phyloP scores from a whole-genome alignment of 2,329 filamentous ascomycete species.

The Cladosporium halotolerans region DNA sequence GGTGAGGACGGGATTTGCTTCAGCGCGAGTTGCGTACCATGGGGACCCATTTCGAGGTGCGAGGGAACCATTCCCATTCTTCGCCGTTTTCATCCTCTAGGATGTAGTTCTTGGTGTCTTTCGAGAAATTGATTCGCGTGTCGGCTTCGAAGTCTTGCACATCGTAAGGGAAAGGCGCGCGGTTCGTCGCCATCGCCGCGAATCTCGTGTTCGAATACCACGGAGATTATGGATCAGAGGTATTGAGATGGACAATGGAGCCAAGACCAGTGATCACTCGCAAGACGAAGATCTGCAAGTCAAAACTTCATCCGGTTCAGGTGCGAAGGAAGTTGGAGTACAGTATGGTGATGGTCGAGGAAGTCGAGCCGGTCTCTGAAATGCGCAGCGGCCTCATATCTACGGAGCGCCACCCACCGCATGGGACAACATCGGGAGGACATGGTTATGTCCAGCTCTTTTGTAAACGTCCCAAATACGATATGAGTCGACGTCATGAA shows the following conservation, averaged over 20 bases:
- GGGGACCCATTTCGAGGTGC: conserved; percentile 68
- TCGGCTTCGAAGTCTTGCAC: conserved; percentile 67
- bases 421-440: too few species aligned
- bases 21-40: conserved; percentile 39
- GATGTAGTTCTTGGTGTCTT: conserved; percentile 64
- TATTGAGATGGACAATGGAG: neutral
- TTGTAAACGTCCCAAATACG: too few species aligned
- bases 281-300: too few species aligned
- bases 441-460: too few species aligned
- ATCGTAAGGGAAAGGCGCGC: conserved; percentile 45
- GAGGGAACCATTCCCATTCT: conserved; percentile 76
- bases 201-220: neutral
- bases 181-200: conserved; percentile 15
- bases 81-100: conserved; percentile 77
- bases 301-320: too few species aligned
- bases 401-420: too few species aligned
- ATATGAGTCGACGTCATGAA: too few species aligned
- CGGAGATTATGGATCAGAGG: neutral
- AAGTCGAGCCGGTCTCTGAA: too few species aligned
- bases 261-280: too few species aligned
- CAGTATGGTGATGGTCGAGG: too few species aligned
- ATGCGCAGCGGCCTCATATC: too few species aligned
- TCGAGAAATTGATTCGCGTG: conserved; percentile 81
- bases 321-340: too few species aligned
- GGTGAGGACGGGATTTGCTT: conserved; percentile 18